These are phyloP conservation scores for Rhodotorula sp. DNA, from an alignment of 1,284 basidiomycete genomes.

Conservation along the genomic window DNA sequence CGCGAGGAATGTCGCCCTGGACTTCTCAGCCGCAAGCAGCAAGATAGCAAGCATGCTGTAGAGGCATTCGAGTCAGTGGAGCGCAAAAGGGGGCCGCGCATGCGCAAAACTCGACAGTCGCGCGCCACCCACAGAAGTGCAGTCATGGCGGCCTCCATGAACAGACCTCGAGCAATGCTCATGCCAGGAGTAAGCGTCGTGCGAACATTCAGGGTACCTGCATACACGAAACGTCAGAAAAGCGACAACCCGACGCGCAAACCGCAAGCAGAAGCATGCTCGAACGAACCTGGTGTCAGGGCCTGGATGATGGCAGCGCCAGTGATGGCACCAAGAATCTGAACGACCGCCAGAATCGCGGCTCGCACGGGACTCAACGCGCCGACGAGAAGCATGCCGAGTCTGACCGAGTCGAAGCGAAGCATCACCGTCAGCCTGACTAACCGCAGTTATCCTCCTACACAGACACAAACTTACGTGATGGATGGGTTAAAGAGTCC, in stretches of 20 bases:
- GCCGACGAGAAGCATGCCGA: slow-evolving; percentile 63
- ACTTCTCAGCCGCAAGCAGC: slow-evolving; percentile 50
- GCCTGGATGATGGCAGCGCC: slow-evolving; percentile 33
- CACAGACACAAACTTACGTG: slow-evolving; percentile 44
- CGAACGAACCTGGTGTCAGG: background rate
- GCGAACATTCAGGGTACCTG: slow-evolving; percentile 11
- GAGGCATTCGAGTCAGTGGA: background rate
- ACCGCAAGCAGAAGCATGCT: too few relatives aligned
- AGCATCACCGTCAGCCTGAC: too few relatives aligned
- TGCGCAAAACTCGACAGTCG: background rate
- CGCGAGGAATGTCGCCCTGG: slow-evolving; percentile 66
- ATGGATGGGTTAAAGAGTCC: slow-evolving; percentile 70
- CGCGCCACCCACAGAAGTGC: background rate
- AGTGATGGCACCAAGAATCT: slow-evolving; percentile 41
- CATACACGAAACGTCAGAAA: slow-evolving; percentile 3
- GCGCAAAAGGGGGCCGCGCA: slow-evolving; percentile 38
- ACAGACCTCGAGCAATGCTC: slow-evolving; percentile 9
- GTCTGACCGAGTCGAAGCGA: slow-evolving; percentile 10
- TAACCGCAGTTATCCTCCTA: too few relatives aligned
- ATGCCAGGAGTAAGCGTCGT: background rate
- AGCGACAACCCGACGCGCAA: too few relatives aligned
- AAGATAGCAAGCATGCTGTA: slow-evolving; percentile 24
- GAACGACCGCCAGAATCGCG: slow-evolving; percentile 59
- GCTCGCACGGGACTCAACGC: slow-evolving; percentile 63
- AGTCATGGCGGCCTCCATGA: slow-evolving; percentile 51